Percentiles rank a stretch among this genome's conserved stretches.
Evolutionary conservation across 1,284 basidiomycete genomes (phyloP).

Genomic region (Leccinum angustisporum): DNA sequence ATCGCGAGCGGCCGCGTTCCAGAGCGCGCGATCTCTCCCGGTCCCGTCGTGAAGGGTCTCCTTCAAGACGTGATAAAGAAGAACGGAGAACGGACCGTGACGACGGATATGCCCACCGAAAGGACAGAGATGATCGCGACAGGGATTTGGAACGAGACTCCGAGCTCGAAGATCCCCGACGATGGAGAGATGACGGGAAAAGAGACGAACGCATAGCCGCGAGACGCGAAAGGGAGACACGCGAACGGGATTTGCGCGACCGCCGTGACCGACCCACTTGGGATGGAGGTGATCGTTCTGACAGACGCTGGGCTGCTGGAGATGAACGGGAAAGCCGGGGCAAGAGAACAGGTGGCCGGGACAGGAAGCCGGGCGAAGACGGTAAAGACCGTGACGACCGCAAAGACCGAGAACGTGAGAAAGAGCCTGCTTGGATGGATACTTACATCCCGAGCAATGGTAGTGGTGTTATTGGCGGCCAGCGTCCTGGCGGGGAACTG

Average conservation of each 20-base stretch:
- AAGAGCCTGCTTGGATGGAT: slow-evolving; percentile 91
- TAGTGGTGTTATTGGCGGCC: slow-evolving; percentile 56
- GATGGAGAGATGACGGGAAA: slow-evolving; percentile 79
- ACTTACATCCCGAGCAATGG: slow-evolving; percentile 69
- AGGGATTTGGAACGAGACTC: slow-evolving; percentile 42
- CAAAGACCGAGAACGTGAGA: slow-evolving; percentile 65
- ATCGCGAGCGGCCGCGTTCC: slow-evolving; percentile 58
- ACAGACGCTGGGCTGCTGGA: slow-evolving; percentile 54
- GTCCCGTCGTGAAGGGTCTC: slow-evolving; percentile 55
- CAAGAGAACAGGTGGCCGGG: slow-evolving; percentile 59
- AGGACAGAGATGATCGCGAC: slow-evolving; percentile 38
- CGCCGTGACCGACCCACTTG: slow-evolving; percentile 49
- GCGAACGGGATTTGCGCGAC: slow-evolving; percentile 28
- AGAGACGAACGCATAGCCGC: slow-evolving; percentile 67
- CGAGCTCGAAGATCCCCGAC: slow-evolving; percentile 59
- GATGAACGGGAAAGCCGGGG: slow-evolving; percentile 66
- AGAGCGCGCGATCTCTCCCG: slow-evolving; percentile 60
- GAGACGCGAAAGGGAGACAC: slow-evolving; percentile 48
- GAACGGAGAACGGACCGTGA: slow-evolving; percentile 40
- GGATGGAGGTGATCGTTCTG: slow-evolving; percentile 38
- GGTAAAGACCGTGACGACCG: slow-evolving; percentile 54
- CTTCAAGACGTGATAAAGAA: slow-evolving; percentile 44
- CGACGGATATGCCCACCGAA: slow-evolving; percentile 30
- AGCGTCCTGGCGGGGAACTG: slow-evolving; percentile 61
- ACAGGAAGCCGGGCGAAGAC: slow-evolving; percentile 57